phyloP scores from a whole-genome alignment of 2,329 filamentous ascomycete species.

The Rutstroemia sp. region DNA sequence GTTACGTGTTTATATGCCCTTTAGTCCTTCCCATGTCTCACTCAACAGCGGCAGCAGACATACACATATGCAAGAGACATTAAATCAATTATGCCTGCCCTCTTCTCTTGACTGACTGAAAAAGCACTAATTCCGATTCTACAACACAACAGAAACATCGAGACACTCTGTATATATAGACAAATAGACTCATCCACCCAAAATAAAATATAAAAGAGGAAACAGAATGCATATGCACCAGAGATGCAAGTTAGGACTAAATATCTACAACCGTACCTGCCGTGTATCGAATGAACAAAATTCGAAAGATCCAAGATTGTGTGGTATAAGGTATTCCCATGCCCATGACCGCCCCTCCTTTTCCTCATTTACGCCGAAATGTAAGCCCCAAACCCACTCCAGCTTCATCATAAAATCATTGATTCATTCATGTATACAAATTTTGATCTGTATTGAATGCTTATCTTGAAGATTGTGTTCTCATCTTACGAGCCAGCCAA shows the following conservation, averaged over 20 bases:
- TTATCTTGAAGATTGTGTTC: slow-evolving; percentile 32
- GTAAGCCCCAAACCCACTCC: slow-evolving; percentile 12
- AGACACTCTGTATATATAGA: background rate
- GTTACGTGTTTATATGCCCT: no score
- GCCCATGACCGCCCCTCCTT: slow-evolving; percentile 4
- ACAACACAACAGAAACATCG: no score
- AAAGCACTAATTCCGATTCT: no score
- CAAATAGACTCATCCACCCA: slow-evolving; percentile 1
- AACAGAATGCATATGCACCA: background rate
- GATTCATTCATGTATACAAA: slow-evolving; percentile 22
- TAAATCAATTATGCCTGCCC: no score
- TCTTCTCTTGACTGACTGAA: no score
- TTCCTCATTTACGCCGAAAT: slow-evolving; percentile 13
- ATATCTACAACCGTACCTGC: slow-evolving; percentile 6
- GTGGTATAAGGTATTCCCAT: slow-evolving; percentile 11
- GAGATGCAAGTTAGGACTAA: slow-evolving; percentile 1
- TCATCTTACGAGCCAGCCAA: slow-evolving; percentile 67
- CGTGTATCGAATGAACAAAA: slow-evolving; percentile 6
- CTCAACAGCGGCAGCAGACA: no score
- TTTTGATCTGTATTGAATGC: background rate
- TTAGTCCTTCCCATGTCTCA: no score
- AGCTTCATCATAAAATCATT: slow-evolving; percentile 24
- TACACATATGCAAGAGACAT: no score
- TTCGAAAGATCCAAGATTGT: slow-evolving; percentile 15
- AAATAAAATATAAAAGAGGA: background rate